A percentile compares a stretch with the other conserved stretches of the same genome.
phyloP scores from a whole-genome alignment of 1,139 yeast genomes.

The Kodamaea suecica region DNA sequence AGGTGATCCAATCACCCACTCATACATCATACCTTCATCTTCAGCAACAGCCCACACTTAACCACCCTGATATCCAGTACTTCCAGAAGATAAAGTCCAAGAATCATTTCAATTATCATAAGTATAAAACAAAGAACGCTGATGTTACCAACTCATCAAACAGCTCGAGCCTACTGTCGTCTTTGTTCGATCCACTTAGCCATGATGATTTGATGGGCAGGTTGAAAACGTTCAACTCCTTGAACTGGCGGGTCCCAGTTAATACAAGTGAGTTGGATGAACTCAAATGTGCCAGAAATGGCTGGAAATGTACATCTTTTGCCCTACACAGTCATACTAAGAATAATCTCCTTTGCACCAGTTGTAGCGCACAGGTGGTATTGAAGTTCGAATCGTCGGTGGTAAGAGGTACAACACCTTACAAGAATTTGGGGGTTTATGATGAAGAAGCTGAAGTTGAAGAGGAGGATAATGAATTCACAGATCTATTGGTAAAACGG shows the following conservation, averaged over 20 bases:
- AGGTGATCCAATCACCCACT: conserved; percentile 22
- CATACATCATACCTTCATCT: conserved; percentile 16
- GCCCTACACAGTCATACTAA: conserved; percentile 21
- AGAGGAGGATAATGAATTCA: not conserved
- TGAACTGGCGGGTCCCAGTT: conserved; percentile 37
- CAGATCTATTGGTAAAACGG: conserved; percentile 17
- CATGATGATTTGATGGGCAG: conserved; percentile 28
- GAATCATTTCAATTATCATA: conserved; percentile 39
- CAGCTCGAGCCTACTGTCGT: conserved; percentile 9
- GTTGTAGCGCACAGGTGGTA: conserved; percentile 30
- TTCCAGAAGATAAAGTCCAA: conserved; percentile 35
- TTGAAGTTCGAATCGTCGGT: conserved; percentile 15
- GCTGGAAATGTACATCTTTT: conserved; percentile 40
- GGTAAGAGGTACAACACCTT: not conserved
- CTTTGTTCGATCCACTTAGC: conserved; percentile 35
- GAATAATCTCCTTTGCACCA: conserved; percentile 35
- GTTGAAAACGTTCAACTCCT: conserved; percentile 28
- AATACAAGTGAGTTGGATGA: conserved; percentile 22
- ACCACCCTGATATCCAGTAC: conserved; percentile 41
- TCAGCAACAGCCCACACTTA: conserved; percentile 3
- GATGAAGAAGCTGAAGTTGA: conserved; percentile 3
- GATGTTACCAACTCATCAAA: conserved; percentile 2
- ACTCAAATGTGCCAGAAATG: conserved; percentile 38
- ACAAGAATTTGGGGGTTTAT: not conserved
- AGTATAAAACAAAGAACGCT: conserved; percentile 18